Base-by-base conservation (phyloP, 2,329 filamentous ascomycete genomes). In the Cordyceps militaris region DNA sequence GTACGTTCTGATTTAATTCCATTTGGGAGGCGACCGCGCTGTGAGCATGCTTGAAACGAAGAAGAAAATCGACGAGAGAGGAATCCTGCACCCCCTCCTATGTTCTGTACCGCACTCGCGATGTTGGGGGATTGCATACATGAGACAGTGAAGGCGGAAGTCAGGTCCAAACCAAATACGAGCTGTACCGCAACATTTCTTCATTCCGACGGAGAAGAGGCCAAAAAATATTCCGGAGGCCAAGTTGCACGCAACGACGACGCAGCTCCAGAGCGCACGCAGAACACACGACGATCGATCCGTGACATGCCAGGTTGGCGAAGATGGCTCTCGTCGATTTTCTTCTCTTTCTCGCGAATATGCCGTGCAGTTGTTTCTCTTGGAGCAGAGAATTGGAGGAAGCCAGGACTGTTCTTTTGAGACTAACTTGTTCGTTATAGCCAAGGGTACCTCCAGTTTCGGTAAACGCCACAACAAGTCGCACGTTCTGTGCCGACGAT, bases 401-500 rank as follows among this genome's bases (percentile, higher is more conserved):
- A n/a, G n/a, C n/a, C n/a, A n/a, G n/a, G n/a, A n/a, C n/a, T n/a
- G n/a, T n/a, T n/a, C 14, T 38, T 13, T 16, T 38, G 40, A 49
- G 53, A 61, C 65, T 63, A 58, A 62, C 61, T 47, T 14, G 58
- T 50, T 59, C 59, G 62, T 64, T 71, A 68, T 66, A 81, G 78
- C 78, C 69, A 81, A 81, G 78, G 79, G 79, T 76, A 81, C 79
- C 69, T 79, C 77, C 70, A 79, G 77, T 71, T 79, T 79, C 70
- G 77, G 77, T 74, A 79, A 79, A 73, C 76, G 91, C 86, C 91
- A 95, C 85, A 96, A 93, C 86, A 96, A 96, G 87, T 91, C 91
- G 83, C 92, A 97, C 87, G 91, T 88, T 77, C 82, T 97, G 79
- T 97, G 92, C 89, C 88, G 92, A 85, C 92, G 92, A 82, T 97